Conservation (phyloP, 2,329 filamentous ascomycete species). For the Akanthomyces uredinophilus region DNA sequence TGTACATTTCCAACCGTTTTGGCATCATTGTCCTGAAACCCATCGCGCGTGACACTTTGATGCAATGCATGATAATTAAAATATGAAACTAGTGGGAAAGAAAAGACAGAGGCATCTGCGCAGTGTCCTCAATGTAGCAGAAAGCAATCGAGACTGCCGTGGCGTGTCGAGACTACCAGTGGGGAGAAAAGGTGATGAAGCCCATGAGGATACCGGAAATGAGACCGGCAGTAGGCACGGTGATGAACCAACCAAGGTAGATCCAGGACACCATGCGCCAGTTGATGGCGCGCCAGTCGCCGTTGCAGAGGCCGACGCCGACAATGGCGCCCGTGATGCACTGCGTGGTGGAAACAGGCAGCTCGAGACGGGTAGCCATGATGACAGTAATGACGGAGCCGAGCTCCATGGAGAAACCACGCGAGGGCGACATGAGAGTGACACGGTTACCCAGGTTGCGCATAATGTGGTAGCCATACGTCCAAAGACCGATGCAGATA, state of each 20-base stretch:
- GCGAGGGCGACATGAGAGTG: slow-evolving; percentile 56
- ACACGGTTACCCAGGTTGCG: slow-evolving; percentile 56
- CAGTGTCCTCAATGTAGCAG: too few relatives aligned
- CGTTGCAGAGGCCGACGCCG: slow-evolving; percentile 57
- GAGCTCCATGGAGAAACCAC: slow-evolving; percentile 57
- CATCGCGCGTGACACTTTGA: not conserved
- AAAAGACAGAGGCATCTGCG: not conserved
- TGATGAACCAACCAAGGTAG: slow-evolving; percentile 56
- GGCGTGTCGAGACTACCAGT: slow-evolving; percentile 27
- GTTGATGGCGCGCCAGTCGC: slow-evolving; percentile 54
- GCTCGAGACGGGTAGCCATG: slow-evolving; percentile 55
- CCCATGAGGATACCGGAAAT: slow-evolving; percentile 58
- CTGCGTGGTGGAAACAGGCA: slow-evolving; percentile 61
- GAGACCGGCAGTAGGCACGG: slow-evolving; percentile 51
- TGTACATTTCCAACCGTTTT: not conserved
- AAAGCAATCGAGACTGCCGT: too few relatives aligned
- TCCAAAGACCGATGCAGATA: slow-evolving; percentile 54
- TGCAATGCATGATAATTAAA: not conserved
- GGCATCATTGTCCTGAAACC: not conserved
- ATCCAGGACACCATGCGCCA: slow-evolving; percentile 59
- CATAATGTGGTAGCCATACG: slow-evolving; percentile 62
- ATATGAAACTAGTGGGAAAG: not conserved
- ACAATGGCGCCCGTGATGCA: slow-evolving; percentile 60
- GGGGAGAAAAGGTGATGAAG: slow-evolving; percentile 57
- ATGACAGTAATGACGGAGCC: slow-evolving; percentile 59